Percentiles rank a stretch among this genome's conserved stretches.
Conservation (phyloP, 805 yeast species). For the Candida morakotiae region DNA sequence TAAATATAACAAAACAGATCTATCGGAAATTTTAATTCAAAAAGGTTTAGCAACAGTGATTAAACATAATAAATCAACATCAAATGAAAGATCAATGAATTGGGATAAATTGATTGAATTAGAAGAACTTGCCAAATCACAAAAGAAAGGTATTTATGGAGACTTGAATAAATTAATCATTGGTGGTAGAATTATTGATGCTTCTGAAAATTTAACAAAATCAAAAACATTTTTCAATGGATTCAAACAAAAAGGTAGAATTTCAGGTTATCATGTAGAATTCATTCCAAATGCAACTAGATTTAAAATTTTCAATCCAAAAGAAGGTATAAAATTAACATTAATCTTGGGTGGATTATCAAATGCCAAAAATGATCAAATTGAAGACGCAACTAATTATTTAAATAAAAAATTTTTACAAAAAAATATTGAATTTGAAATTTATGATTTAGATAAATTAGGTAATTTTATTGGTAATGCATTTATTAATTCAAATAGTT, state of each 20-base stretch:
- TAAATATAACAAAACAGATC: conserved; percentile 47
- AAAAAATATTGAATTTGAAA: conserved; percentile 67
- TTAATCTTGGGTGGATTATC: conserved; percentile 74
- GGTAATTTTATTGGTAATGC: conserved; percentile 80
- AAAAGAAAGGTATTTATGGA: conserved; percentile 58
- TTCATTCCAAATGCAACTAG: conserved; percentile 66
- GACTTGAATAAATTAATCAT: conserved; percentile 48
- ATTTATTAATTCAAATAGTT: conserved; percentile 45
- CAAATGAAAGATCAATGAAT: conserved; percentile 60
- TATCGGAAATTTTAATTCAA: conserved; percentile 56
- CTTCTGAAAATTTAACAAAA: conserved; percentile 67
- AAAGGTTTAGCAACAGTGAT: conserved; percentile 76
- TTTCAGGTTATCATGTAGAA: conserved; percentile 66
- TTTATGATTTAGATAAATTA: conserved; percentile 66
- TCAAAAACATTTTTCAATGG: conserved; percentile 73
- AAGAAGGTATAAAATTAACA: conserved; percentile 65
- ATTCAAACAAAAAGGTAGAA: conserved; percentile 58
- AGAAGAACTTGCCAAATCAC: conserved; percentile 55
- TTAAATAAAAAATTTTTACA: conserved; percentile 57
- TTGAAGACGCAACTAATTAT: conserved; percentile 49
- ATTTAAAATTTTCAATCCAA: conserved; percentile 60
- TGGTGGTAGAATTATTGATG: conserved; percentile 66
- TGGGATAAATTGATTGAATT: conserved; percentile 77
- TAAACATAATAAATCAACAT: conserved; percentile 69
- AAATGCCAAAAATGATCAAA: conserved; percentile 32